phyloP scores from a whole-genome alignment of 306 rosid genomes.

The Lupinus albus region DNA sequence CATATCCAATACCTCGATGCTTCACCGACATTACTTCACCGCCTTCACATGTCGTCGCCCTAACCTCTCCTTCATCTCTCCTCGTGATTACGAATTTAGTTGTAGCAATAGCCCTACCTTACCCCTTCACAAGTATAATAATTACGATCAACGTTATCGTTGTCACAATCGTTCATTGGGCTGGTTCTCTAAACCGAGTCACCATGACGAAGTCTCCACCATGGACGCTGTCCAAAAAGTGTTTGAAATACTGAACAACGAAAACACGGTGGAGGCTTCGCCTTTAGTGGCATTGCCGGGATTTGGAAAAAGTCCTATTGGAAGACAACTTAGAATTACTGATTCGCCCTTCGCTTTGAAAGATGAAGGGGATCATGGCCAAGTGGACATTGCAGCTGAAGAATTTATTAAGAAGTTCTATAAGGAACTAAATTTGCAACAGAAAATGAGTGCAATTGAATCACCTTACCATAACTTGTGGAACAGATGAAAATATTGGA shows the following conservation, averaged over 20 bases:
- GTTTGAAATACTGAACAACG: constrained; percentile 58
- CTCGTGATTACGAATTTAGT: constrained; percentile 87
- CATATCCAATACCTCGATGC: constrained; percentile 49
- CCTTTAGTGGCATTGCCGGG: constrained; percentile 71
- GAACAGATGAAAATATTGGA: constrained; percentile 41
- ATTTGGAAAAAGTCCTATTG: constrained; percentile 74
- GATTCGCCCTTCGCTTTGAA: constrained; percentile 88
- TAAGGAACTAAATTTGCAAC: constrained; percentile 62
- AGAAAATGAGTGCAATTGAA: constrained; percentile 45
- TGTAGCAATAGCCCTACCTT: constrained; percentile 87
- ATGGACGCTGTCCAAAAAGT: constrained; percentile 59
- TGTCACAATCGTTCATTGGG: constrained; percentile 24
- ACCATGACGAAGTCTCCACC: constrained; percentile 56
- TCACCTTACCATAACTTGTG: constrained; percentile 55
- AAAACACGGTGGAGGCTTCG: constrained; percentile 51
- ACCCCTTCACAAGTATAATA: constrained; percentile 48
- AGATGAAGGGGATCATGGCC: constrained; percentile 61
- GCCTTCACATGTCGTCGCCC: constrained; percentile 51
- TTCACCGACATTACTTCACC: constrained; percentile 49
- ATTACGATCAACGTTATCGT: constrained; percentile 30
- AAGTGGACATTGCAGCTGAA: constrained; percentile 74
- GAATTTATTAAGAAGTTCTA: constrained; percentile 81
- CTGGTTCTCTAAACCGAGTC: constrained; percentile 38
- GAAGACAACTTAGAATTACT: constrained; percentile 69
- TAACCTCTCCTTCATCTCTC: constrained; percentile 54